These are phyloP conservation scores for Puccinia triticina DNA, from an alignment of 1,284 basidiomycete genomes.

Conservation along the genomic window DNA sequence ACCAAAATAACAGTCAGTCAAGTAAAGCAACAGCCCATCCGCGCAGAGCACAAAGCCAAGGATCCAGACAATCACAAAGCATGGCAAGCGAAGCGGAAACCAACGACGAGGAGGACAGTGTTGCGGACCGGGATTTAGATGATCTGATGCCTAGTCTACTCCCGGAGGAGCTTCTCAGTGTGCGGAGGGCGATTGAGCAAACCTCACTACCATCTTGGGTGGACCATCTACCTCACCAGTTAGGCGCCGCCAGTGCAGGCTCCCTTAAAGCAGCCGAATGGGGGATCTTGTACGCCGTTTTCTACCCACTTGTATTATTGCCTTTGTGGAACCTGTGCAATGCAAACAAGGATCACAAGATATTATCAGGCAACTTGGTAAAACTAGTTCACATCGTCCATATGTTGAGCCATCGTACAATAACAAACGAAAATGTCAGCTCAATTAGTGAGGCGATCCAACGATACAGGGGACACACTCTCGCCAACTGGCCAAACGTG, in stretches of 20 bases:
- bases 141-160: neutral
- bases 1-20: neutral
- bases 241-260: slow-evolving; percentile 2
- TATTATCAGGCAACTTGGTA: neutral
- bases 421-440: neutral
- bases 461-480: slow-evolving; percentile 2
- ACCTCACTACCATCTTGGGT: slow-evolving; percentile 9
- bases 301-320: slow-evolving; percentile 1
- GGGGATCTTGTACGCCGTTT: slow-evolving; percentile 1
- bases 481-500: slow-evolving; percentile 4
- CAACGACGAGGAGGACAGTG: neutral
- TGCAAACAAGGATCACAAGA: neutral
- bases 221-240: neutral
- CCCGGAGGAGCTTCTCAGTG: neutral
- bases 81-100: neutral
- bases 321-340: slow-evolving; percentile 1
- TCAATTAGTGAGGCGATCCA: neutral
- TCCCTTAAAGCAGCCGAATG: slow-evolving; percentile 21
- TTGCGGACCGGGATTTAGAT: neutral
- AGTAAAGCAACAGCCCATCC: neutral
- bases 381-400: slow-evolving; percentile 2
- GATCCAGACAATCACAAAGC: neutral
- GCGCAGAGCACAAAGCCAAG: neutral
- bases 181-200: neutral
- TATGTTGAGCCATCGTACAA: slow-evolving; percentile 3